These are phyloP conservation scores for Calonectria naviculata DNA, from an alignment of 2,329 filamentous ascomycete genomes.

Conservation along the genomic window DNA sequence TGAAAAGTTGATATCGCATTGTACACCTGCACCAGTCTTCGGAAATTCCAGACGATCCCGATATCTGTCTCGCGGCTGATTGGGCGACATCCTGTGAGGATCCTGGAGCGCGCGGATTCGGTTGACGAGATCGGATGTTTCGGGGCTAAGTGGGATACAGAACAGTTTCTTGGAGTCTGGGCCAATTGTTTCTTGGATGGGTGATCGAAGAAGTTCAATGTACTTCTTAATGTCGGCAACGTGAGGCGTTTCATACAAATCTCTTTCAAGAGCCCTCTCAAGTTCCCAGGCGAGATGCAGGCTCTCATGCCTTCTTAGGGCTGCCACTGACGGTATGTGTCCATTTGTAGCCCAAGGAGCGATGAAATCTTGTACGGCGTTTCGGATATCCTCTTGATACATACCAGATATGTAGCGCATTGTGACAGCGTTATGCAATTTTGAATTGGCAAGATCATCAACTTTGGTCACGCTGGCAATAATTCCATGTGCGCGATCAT, in stretches of 20 bases:
- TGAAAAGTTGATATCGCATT: slow-evolving; percentile 93
- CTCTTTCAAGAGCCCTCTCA: slow-evolving; percentile 62
- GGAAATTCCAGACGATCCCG: slow-evolving; percentile 79
- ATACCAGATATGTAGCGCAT: slow-evolving; percentile 66
- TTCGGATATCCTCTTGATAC: slow-evolving; percentile 56
- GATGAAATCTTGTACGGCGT: slow-evolving; percentile 46
- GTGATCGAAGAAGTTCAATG: slow-evolving; percentile 59
- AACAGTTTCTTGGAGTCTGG: slow-evolving; percentile 28
- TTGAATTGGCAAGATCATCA: not conserved
- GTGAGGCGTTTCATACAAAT: slow-evolving; percentile 54
- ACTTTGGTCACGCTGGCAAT: not conserved
- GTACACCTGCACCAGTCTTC: slow-evolving; percentile 80
- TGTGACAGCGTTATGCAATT: slow-evolving; percentile 38
- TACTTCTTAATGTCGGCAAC: slow-evolving; percentile 58
- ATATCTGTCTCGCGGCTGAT: slow-evolving; percentile 65
- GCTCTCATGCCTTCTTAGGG: slow-evolving; percentile 63
- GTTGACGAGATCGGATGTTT: slow-evolving; percentile 48
- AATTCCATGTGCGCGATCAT: slow-evolving; percentile 49
- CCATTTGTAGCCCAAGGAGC: slow-evolving; percentile 14
- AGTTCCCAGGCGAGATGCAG: slow-evolving; percentile 68
- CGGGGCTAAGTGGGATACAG: slow-evolving; percentile 51
- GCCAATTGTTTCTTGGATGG: slow-evolving; percentile 36
- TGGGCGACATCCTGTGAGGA: slow-evolving; percentile 60
- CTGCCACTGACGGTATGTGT: slow-evolving; percentile 49
- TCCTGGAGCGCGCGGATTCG: slow-evolving; percentile 59